phyloP scores from a whole-genome alignment of 75 land plant genomes.

The Larix kaempferi region DNA sequence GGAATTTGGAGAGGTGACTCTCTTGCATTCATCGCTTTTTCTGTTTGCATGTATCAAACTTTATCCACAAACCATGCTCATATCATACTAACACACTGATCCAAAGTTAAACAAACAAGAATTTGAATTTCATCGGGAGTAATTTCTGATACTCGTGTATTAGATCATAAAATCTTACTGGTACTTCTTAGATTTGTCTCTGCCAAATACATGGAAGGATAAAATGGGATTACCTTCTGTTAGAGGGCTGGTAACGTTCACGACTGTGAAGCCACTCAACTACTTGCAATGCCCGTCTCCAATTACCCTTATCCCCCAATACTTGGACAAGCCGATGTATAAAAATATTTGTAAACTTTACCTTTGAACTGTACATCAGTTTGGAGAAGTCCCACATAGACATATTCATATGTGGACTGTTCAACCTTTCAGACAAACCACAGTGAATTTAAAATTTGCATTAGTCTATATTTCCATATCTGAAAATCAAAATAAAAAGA shows the following conservation, averaged over 20 bases:
- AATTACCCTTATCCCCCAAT: slow-evolving; percentile 72
- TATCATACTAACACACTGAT: not conserved
- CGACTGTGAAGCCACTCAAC: slow-evolving; percentile 84
- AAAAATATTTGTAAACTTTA: slow-evolving; percentile 71
- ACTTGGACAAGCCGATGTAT: slow-evolving; percentile 64
- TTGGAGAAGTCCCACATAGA: slow-evolving; percentile 68
- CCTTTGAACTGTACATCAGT: slow-evolving; percentile 69
- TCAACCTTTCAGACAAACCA: slow-evolving; percentile 40
- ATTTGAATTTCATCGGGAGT: too few relatives aligned
- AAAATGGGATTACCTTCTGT: slow-evolving; percentile 46
- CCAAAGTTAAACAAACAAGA: not conserved
- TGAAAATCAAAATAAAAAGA: not conserved
- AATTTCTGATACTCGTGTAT: not conserved
- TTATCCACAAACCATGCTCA: not conserved
- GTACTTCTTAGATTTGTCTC: not conserved
- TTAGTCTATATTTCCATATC: slow-evolving; percentile 3
- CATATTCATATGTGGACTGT: slow-evolving; percentile 55
- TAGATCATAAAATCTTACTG: not conserved
- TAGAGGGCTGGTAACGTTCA: slow-evolving; percentile 59
- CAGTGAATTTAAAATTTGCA: not conserved
- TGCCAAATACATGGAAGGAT: not conserved
- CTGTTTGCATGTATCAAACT: not conserved
- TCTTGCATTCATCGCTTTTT: too few relatives aligned
- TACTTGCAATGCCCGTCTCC: slow-evolving; percentile 81
- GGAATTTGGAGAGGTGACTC: too few relatives aligned